Conservation (phyloP, 139 green algal species). For the Chlorella sp. region DNA sequence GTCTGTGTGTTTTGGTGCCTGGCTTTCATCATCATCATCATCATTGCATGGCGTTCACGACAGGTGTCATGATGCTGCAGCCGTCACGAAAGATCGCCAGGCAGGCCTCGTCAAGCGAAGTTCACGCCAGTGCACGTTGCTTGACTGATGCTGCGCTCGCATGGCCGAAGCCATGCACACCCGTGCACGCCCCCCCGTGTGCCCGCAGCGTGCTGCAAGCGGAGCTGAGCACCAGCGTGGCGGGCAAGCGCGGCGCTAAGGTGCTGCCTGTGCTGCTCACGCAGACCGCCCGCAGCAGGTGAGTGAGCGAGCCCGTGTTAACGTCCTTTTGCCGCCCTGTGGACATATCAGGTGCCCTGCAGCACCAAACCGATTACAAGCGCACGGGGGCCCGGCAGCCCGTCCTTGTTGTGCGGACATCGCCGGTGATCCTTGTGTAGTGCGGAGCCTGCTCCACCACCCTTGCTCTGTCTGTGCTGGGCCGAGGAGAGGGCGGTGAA, state of each 20-base stretch:
- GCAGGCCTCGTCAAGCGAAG: neutral
- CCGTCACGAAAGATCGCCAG: neutral
- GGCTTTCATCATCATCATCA: neutral
- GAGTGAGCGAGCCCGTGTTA: too few relatives aligned
- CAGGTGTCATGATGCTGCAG: too few relatives aligned
- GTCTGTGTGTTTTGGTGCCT: neutral
- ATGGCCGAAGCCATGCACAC: neutral
- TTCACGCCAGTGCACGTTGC: neutral
- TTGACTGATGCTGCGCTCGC: neutral
- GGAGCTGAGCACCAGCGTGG: conserved; percentile 31
- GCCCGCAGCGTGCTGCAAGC: neutral
- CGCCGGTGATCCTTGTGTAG: neutral
- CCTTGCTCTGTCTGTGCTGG: neutral
- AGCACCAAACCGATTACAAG: too few relatives aligned
- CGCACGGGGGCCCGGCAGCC: neutral
- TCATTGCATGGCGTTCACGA: neutral
- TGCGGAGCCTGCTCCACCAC: neutral
- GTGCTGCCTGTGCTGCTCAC: conserved; percentile 64
- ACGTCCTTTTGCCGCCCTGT: too few relatives aligned
- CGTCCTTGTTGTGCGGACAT: neutral
- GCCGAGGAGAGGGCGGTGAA: conserved; percentile 38
- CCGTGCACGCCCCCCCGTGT: too few relatives aligned
- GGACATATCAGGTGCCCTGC: too few relatives aligned
- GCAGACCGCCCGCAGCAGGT: conserved; percentile 35
- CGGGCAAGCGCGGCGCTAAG: conserved; percentile 38